Conservation (phyloP, 179 eudicot genomes). For the Beta lomatogona region DNA sequence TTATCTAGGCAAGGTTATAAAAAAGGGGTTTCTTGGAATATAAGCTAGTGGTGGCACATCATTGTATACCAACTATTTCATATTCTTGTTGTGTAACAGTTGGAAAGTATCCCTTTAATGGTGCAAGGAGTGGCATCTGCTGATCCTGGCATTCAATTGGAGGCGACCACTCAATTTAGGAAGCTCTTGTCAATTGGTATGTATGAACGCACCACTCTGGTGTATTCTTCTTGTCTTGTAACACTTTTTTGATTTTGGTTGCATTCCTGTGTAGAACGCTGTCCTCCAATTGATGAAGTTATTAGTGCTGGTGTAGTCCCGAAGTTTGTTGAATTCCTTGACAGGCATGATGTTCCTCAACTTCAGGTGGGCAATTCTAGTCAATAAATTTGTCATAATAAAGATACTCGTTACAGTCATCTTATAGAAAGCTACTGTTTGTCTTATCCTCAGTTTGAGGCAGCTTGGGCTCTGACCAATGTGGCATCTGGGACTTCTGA, state of each 20-base stretch:
- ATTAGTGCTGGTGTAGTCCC: constrained; percentile 86
- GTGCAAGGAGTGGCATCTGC: constrained; percentile 79
- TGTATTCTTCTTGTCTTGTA: constrained; percentile 1
- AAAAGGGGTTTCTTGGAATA: background rate
- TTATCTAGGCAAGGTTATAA: background rate
- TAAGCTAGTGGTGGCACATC: background rate
- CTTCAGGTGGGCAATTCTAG: constrained; percentile 56
- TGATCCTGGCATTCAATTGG: constrained; percentile 73
- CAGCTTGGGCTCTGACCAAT: constrained; percentile 85
- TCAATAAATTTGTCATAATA: background rate
- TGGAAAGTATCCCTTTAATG: constrained; percentile 82
- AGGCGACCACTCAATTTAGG: constrained; percentile 81
- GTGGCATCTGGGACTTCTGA: constrained; percentile 90
- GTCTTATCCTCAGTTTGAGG: constrained; percentile 53
- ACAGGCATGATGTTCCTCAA: constrained; percentile 79
- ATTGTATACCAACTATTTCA: background rate
- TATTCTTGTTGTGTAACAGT: constrained; percentile 42
- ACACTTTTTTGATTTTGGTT: constrained; percentile 19
- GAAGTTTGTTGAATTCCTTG: constrained; percentile 76
- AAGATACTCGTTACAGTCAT: background rate
- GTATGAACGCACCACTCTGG: constrained; percentile 6
- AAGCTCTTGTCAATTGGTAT: constrained; percentile 79
- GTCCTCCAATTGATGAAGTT: constrained; percentile 87
- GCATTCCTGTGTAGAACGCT: constrained; percentile 50
- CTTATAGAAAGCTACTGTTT: background rate